Percentiles rank a stretch among this genome's conserved stretches.
Evolutionary conservation across 1,284 basidiomycete genomes (phyloP).

Genomic region (Puccinia horiana): DNA sequence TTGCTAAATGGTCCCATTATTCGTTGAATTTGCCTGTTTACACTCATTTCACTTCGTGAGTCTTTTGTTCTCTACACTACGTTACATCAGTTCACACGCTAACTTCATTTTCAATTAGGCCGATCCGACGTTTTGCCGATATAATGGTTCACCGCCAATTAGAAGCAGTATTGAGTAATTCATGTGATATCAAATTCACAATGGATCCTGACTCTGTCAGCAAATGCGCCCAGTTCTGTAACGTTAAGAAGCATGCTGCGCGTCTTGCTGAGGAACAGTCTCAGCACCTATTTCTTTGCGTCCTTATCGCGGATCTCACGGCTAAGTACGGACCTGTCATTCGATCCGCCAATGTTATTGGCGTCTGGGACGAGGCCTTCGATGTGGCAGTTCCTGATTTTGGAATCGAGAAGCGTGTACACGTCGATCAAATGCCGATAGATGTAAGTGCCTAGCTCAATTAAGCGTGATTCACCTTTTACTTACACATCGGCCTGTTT

Average conservation of each 20-base stretch:
- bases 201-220: slow-evolving; percentile 97
- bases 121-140: slow-evolving; percentile 73
- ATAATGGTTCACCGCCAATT: slow-evolving; percentile 94
- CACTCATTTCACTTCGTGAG: slow-evolving; percentile 80
- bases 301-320: slow-evolving; percentile 87
- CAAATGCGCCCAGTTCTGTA: slow-evolving; percentile 92
- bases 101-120: slow-evolving; percentile 43
- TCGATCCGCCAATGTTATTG: slow-evolving; percentile 86
- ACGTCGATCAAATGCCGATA: slow-evolving; percentile 97
- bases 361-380: slow-evolving; percentile 91
- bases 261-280: slow-evolving; percentile 93
- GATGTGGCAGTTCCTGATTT: slow-evolving; percentile 70
- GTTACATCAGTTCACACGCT: slow-evolving; percentile 13
- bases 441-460: slow-evolving; percentile 65
- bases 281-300: slow-evolving; percentile 88
- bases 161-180: slow-evolving; percentile 76
- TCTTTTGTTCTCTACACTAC: not conserved
- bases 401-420: slow-evolving; percentile 62
- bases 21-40: slow-evolving; percentile 87
- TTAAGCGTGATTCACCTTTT: not conserved
- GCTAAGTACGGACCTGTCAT: slow-evolving; percentile 91
- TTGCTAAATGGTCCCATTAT: slow-evolving; percentile 94
- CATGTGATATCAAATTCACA: slow-evolving; percentile 79
- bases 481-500: not conserved
- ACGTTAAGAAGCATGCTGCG: slow-evolving; percentile 83